Base-by-base conservation (phyloP, 2,329 filamentous ascomycete genomes). In the Talaromyces islandicus region DNA sequence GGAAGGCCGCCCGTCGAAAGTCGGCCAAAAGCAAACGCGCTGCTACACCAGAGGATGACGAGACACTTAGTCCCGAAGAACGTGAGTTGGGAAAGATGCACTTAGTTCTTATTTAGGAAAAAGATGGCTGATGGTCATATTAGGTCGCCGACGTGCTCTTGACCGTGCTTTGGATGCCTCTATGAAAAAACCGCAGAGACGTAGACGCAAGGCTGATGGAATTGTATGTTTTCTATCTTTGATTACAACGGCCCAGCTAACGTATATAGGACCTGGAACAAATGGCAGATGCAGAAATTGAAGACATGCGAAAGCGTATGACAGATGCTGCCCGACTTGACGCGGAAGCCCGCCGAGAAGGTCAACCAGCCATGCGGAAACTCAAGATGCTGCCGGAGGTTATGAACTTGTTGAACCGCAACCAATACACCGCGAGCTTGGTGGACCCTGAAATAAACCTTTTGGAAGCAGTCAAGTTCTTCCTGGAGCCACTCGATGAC, bases 401-500 rank as follows among this genome's bases (percentile, higher is more conserved):
- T 14, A 88, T 92, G 53, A 86, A 87, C 50, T 82, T 97, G 21
- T 83, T 99, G 62, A 97, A 95, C 74, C 90, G 92, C 69, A 96
- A 93, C 75, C 91, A 78, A 57, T 79, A 90, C 58, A 85, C 93
- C 29, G 90, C 91, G 66, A 89, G 90, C 30, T 87, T 97, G 55
- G 86, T 97, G 46, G 93, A 97, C 66, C 93, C 93, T 0, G 94
- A 99, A 70, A 95, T 89, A 71, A 97, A 97, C 78, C 89, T 99
- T 64, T 80, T 99, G 43, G 91, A 96, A 75, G 90, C 92, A 14
- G 91, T 99, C 70, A 92, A 93, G 71, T 97, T 96, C 83, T 97
- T 97, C 82, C 84, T 99, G 24, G 94, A 99, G 73, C 94, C 94
- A 0, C 83, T 97, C 52, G 92, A 93, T 68, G 93, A 97, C 71